Evolutionary conservation across 208 protist genomes (phyloP), one percentile per base, ranked within the genome.

Genomic region (Trypanosoma boissoni): DNA sequence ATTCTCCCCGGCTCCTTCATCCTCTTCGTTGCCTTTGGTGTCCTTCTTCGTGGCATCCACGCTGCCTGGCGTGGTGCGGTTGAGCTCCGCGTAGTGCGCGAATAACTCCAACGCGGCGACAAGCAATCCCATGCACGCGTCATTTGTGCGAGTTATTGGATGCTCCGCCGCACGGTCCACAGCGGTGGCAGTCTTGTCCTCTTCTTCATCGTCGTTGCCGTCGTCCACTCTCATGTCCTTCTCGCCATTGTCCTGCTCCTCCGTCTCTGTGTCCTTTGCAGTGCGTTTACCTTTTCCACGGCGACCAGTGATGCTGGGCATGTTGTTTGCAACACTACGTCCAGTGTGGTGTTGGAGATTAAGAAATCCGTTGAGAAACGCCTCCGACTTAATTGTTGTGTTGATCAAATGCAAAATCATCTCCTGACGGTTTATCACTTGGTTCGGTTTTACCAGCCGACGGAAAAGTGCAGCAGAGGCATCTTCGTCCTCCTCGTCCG

Each of bases 371-470:
- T 73, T 64, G 5, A 95, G 56, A 56, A 95, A 95, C 39, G 64
- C 54, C 59, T 91, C 83, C n/a, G 85, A 84, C 68, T 95, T 95
- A 20, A 95, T 67, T 10, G 83, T 88, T 39, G 76, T 72, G 59
- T 85, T 90, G 39, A 95, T 74, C 9, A 92, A 56, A 24, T 91
- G 51, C 60, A 95, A 68, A 46, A 95, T 74, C 27, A 65, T 50
- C 71, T 92, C 88, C 61, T 95, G 88, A 16, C 88, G 80, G 57
- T 95, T 95, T 68, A 92, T 77, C 16, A 95, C 77, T 58, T 95
- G 84, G 60, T 92, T 92, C 8, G 88, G 83, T 71, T 95, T 95
- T 62, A 91, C 76, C 63, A 95, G 63, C 41, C 77, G 77, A 14
- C 83, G 82, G 70, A 92, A 80, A 1, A 92, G 65, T 45, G 74